Conservation (phyloP, 2,329 filamentous ascomycete species). For the Arthrobotrys sinensis region DNA sequence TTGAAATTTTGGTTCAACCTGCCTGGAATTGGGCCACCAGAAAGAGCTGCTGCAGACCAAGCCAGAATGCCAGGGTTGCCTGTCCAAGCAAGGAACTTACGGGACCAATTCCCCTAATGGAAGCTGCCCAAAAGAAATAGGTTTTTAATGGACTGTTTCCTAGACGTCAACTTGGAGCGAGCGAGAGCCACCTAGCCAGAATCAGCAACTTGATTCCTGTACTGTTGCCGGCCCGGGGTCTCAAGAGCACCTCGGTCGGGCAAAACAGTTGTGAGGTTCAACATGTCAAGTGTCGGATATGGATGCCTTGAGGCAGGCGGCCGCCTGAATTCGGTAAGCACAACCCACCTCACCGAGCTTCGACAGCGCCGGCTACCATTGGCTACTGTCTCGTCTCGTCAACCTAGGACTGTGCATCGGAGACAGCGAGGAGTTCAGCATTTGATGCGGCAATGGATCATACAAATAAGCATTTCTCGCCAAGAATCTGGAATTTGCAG, state of each 20-base stretch:
- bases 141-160: slow-evolving; percentile 16
- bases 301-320: slow-evolving; percentile 60
- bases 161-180: slow-evolving; percentile 36
- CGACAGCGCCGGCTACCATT: slow-evolving; percentile 40
- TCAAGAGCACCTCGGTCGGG: slow-evolving; percentile 39
- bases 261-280: slow-evolving; percentile 36
- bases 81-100: slow-evolving; percentile 52
- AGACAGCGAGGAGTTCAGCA: slow-evolving; percentile 37
- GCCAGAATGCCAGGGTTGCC: slow-evolving; percentile 40
- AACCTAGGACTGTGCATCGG: slow-evolving; percentile 46
- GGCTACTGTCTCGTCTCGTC: slow-evolving; percentile 26
- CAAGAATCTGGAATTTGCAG: slow-evolving; percentile 47
- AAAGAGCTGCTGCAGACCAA: slow-evolving; percentile 41
- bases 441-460: slow-evolving; percentile 36
- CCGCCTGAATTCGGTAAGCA: slow-evolving; percentile 59
- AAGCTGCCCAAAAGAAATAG: slow-evolving; percentile 51
- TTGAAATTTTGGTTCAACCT: slow-evolving; percentile 61
- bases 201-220: slow-evolving; percentile 53
- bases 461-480: slow-evolving; percentile 53
- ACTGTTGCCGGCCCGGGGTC: slow-evolving; percentile 17
- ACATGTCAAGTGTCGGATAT: slow-evolving; percentile 48
- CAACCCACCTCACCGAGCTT: slow-evolving; percentile 49
- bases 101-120: slow-evolving; percentile 60
- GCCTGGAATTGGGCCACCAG: slow-evolving; percentile 52
- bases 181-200: slow-evolving; percentile 44